Evolutionary conservation across 345 rosid species (phyloP), one percentile per base, ranked within the genome.

Genomic region (Citrus australasica): DNA sequence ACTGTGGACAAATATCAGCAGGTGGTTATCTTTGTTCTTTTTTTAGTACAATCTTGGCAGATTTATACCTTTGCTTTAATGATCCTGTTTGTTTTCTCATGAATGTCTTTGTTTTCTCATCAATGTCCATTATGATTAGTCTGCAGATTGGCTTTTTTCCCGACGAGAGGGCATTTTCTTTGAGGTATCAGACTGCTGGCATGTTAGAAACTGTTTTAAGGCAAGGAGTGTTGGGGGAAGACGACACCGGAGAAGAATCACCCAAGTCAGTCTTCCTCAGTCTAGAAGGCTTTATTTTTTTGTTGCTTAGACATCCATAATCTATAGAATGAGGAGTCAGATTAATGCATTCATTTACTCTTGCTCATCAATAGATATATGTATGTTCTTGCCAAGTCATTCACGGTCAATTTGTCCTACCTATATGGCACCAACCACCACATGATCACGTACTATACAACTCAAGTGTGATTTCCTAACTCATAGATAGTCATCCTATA

Each of bases 221-320:
- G 85, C 92, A 91, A 84, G 98, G 99, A 17, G 98, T 93, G 71
- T 87, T 93, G 1, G 99, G 99, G 65, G 98, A 95, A 83, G 97
- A 95, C 82, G 99, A 95, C 82, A 93, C 89, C n/a, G 99, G 89
- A 69, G 99, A 93, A 84, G 96, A 91, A 72, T 92, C 90, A 74
- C 99, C 98, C 48, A 92, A 88, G 99, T 90, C 74, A 88, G 86
- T 83, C 64, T 59, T 80, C 69, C 67, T 35, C 40, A 13, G 27
- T 59, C 71, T 28, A 38, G 9, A 37, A 75, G 61, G 38, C 42
- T 32, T 67, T 42, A 7, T 30, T 28, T 28, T 63, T 11, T 21
- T 0, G 8, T 75, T 48, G 30, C 48, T 46, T 13, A 5, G 32
- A 63, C 5, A n/a, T 28, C 21, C 25, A 16, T 28, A 38, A 46